Conservation (phyloP, 2,329 filamentous ascomycete species). For the Thelonectria discophora region DNA sequence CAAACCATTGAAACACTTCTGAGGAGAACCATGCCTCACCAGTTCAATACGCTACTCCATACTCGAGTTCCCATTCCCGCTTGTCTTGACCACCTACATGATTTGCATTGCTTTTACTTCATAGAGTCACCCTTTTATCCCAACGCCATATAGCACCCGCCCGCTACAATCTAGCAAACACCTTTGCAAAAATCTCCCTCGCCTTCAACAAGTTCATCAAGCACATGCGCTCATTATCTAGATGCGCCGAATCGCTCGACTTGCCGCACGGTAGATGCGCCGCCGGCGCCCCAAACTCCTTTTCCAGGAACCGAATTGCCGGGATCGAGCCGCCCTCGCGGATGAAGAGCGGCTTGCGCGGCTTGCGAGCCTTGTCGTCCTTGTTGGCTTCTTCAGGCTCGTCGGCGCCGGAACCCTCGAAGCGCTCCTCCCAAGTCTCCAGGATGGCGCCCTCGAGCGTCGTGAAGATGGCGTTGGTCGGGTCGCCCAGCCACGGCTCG, state of each 20-base stretch:
- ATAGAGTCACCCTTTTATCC: not conserved
- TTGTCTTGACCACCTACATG: not conserved
- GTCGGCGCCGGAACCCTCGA: constrained; percentile 41
- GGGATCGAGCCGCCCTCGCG: constrained; percentile 96
- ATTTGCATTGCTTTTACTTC: not conserved
- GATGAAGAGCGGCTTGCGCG: constrained; percentile 84
- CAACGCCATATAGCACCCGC: not conserved
- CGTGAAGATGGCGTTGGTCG: constrained; percentile 87
- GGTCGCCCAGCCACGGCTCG: constrained; percentile 95
- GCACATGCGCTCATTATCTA: constrained; percentile 93
- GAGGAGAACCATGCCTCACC: not conserved
- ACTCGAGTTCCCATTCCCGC: not conserved
- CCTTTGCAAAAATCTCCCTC: constrained; percentile 86
- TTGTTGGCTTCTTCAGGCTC: constrained; percentile 30
- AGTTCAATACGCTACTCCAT: not conserved
- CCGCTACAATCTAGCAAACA: constrained; percentile 74
- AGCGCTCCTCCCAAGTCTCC: constrained; percentile 78
- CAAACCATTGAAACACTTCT: not conserved
- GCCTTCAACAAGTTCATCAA: constrained; percentile 90
- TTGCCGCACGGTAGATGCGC: constrained; percentile 95
- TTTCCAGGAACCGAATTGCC: constrained; percentile 91
- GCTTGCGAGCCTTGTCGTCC: constrained; percentile 39
- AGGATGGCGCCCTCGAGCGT: constrained; percentile 87
- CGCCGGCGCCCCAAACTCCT: constrained; percentile 89
- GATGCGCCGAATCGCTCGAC: constrained; percentile 90